Evolutionary conservation across 495 filamentous ascomycete species (phyloP).

Genomic region (Amniculicola lignicola): DNA sequence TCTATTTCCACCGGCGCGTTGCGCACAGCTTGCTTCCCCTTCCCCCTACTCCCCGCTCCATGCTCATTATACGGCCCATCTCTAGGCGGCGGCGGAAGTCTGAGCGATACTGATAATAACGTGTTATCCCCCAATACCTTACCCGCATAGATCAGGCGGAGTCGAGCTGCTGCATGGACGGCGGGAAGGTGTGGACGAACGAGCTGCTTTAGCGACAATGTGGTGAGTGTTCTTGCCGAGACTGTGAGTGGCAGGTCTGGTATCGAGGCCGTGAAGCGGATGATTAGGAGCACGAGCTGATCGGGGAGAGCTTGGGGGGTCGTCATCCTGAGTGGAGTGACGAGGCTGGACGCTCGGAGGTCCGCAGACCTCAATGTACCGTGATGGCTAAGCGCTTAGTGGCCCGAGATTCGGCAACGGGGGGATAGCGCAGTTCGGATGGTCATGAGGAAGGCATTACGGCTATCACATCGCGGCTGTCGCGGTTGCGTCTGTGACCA

Average conservation of each 20-base stretch:
- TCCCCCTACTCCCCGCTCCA: slow-evolving; percentile 51
- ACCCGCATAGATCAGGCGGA: slow-evolving; percentile 85
- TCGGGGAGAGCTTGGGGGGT: slow-evolving; percentile 22
- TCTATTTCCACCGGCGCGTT: slow-evolving; percentile 34
- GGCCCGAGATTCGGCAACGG: too few relatives aligned
- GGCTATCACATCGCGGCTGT: not conserved
- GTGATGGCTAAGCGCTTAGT: not conserved
- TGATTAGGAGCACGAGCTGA: slow-evolving; percentile 61
- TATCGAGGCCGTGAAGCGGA: slow-evolving; percentile 83
- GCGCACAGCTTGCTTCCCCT: slow-evolving; percentile 56
- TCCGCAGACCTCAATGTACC: not conserved
- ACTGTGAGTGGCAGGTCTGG: slow-evolving; percentile 80
- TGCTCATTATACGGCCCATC: slow-evolving; percentile 41
- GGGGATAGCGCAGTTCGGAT: not conserved
- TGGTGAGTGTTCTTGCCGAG: slow-evolving; percentile 63
- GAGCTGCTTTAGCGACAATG: slow-evolving; percentile 71
- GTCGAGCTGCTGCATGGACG: slow-evolving; percentile 58
- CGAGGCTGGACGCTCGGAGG: slow-evolving; percentile 6
- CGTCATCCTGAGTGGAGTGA: slow-evolving; percentile 10
- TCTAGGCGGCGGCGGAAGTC: slow-evolving; percentile 56
- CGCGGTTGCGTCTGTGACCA: too few relatives aligned
- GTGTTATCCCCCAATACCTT: slow-evolving; percentile 72
- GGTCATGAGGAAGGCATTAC: not conserved
- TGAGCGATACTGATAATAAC: slow-evolving; percentile 63
- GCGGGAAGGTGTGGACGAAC: slow-evolving; percentile 71